A percentile compares a stretch with the other conserved stretches of the same genome.
phyloP scores from a whole-genome alignment of 768 basidiomycete species.

The Amanita polypyramis region DNA sequence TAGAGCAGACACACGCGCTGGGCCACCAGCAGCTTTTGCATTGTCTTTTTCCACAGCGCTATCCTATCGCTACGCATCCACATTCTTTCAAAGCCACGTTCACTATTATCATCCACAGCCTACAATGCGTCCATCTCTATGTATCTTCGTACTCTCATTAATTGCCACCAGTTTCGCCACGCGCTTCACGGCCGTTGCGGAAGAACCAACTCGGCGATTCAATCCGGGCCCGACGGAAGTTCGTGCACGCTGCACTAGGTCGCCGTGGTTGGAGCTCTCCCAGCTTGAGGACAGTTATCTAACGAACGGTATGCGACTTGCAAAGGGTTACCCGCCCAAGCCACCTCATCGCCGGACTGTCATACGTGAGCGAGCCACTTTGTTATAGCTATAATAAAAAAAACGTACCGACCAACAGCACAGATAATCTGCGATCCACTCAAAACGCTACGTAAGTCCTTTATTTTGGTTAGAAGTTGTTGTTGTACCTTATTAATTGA shows the following conservation, averaged over 20 bases:
- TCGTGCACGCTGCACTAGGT: background rate
- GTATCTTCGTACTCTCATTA: background rate
- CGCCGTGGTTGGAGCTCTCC: background rate
- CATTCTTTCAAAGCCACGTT: conserved; percentile 1
- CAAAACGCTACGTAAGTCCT: conserved; percentile 1
- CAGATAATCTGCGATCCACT: background rate
- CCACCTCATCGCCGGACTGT: background rate
- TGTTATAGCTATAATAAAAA: background rate
- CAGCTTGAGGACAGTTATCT: background rate
- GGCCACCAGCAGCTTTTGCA: too few species aligned
- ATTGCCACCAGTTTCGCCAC: background rate
- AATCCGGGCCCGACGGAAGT: background rate
- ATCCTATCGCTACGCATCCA: background rate
- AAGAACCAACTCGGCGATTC: background rate
- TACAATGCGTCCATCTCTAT: conserved; percentile 1
- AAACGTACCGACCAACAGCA: background rate
- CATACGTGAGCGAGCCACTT: background rate
- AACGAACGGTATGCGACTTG: conserved; percentile 2
- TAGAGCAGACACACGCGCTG: too few species aligned
- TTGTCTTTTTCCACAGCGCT: background rate
- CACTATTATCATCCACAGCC: background rate
- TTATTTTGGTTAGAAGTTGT: background rate
- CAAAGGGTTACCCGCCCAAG: conserved; percentile 1
- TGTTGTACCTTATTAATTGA: background rate
- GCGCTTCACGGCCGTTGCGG: background rate